Base-by-base conservation (phyloP, 345 rosid species). In the Linum trigynum region DNA sequence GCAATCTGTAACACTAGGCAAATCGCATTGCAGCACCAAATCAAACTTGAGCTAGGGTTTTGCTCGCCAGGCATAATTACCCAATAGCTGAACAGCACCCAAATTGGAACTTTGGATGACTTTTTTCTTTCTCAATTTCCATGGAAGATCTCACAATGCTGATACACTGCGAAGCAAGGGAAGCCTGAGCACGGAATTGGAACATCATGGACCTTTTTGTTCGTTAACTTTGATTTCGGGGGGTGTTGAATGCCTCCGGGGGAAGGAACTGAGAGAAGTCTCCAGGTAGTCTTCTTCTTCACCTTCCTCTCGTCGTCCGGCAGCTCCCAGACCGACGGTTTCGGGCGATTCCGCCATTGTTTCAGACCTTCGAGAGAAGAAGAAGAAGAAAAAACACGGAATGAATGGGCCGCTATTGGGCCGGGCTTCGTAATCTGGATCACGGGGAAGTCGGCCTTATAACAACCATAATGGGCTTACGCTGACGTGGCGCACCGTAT, bases 261-360 rank as follows among this genome's bases (percentile, higher is more conserved):
- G 91, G 86, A 65, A 94, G 71, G 64, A 90, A 91, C 12, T 71
- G 81, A 65, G 96, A 83, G 17, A 94, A 81, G 74, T 94, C 95
- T 32, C 90, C 97, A 90, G 90, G 87, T 90, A 92, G 75, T 90
- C 98, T 43, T 84, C 85, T 23, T 72, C 86, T 32, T 69, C 81
- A 45, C 64, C 78, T 43, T 42, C 63, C 55, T 39, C 72, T 59
- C 62, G 15, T 48, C 53, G 11, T 9, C 53, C 53, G 53, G 53
- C 53, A 15, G 53, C 9, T 48, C 53, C 53, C 53, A 48, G 53
- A 15, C 53, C 53, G 53, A 15, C 53, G 53, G 53, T 4, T 48
- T 10, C 53, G 14, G 53, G 53, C 11, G 53, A 48, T 48, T 10
- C 53, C 53, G 53, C 53, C 53, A 48, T 48, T 48, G 12, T 15